Base-by-base conservation (phyloP, 768 basidiomycete genomes). In the Pleurotus salmoneostramineus region DNA sequence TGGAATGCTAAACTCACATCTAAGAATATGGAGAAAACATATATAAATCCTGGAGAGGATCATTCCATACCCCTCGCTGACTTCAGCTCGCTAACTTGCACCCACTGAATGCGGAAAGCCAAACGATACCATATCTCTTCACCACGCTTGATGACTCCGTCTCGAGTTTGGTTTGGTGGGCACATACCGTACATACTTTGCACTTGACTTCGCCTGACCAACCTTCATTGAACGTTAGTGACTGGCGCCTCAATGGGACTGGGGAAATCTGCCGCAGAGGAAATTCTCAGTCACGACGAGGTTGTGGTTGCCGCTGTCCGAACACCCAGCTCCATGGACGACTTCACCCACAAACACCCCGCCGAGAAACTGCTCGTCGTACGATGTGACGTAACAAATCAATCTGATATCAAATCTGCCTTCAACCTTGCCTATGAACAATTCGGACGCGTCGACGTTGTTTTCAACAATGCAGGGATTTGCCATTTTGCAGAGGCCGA, bases 231-330 rank as follows among this genome's bases (percentile, higher is more conserved):
- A 27, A 27, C 21, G 21, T 14, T 32, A 56, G 55, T 56, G 42
- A 56, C 46, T 31, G 65, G 65, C 5, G 48, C 66, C 5, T 65
- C 65, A 10, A 48, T 65, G n/a, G 77, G 76, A 36, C 69, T 80
- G 40, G 78, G 78, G 21, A 70, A 67, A 12, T 55, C 64, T 6
- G 65, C 75, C 14, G 67, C 67, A 11, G 71, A 76, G 58, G 44
- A 64, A 31, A 72, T 65, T 36, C 64, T 80, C 21, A 63, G 59
- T 27, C 65, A 67, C 8, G 78, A 76, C 35, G 76, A 77, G 56
- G 71, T 52, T 12, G 76, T 71, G 45, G 67, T 74, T 52, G 78
- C 78, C 11, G 75, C 76, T 11, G 61, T 74, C 43, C 71, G 75
- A 46, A 66, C 62, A 54, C 77, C 75, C 5, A 64, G 79, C 46